These are phyloP conservation scores for Aschersonia sp. DNA, from an alignment of 2,329 filamentous ascomycete genomes.

Conservation along the genomic window DNA sequence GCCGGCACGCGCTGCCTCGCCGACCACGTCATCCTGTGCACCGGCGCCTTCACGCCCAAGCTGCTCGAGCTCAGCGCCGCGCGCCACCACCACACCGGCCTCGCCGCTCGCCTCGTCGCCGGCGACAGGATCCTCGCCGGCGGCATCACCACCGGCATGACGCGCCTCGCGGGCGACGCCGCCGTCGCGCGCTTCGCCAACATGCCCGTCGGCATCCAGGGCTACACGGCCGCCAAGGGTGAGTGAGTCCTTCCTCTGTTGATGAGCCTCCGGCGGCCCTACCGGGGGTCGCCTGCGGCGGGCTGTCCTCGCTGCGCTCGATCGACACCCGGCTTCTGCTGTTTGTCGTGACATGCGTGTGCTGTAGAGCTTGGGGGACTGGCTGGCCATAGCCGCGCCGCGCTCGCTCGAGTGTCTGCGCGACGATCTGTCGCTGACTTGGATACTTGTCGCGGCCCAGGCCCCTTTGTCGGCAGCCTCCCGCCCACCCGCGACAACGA, in stretches of 20 bases:
- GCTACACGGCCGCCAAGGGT: conserved; percentile 21
- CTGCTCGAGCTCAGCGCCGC: conserved; percentile 37
- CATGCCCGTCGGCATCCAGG: conserved; percentile 34
- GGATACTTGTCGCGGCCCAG: conserved; percentile 15
- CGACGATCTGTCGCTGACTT: background rate
- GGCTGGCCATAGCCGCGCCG: background rate
- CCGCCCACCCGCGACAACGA: conserved; percentile 35
- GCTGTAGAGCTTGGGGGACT: no score
- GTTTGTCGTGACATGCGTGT: no score
- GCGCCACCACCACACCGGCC: conserved; percentile 20
- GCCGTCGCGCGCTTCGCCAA: conserved; percentile 28
- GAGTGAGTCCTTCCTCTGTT: background rate
- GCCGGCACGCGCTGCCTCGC: conserved; percentile 30
- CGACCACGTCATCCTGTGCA: conserved; percentile 36
- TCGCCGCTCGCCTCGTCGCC: conserved; percentile 28
- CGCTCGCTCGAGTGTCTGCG: background rate
- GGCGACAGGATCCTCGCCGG: conserved; percentile 41
- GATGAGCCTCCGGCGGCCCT: no score
- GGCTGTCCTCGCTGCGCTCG: background rate
- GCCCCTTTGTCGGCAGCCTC: conserved; percentile 41
- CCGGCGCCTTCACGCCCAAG: conserved; percentile 43
- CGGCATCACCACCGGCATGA: conserved; percentile 44
- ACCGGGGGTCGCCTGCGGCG: no score
- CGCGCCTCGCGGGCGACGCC: conserved; percentile 28
- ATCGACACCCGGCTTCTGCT: no score